Base-by-base conservation (phyloP, 768 basidiomycete genomes). In the Leccinum imitatum region DNA sequence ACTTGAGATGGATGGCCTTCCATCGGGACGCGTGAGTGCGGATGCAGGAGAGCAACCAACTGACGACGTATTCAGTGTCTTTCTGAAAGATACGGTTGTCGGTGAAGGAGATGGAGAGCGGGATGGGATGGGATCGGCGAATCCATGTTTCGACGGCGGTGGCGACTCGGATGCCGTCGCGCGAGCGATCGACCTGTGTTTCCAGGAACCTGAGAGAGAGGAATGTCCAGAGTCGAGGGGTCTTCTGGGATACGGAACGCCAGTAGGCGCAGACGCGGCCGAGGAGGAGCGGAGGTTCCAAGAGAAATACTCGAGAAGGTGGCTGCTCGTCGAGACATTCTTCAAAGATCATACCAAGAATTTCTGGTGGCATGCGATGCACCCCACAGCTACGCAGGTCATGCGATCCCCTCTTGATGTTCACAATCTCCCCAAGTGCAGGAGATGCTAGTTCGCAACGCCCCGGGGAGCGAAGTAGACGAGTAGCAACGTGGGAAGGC, bases 321-420 rank as follows among this genome's bases (percentile, higher is more conserved):
- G 52, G 39, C 1, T 41, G 41, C 30, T 37, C 51, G 37, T 61
- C 55, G 17, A 70, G 51, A 37, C 63, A 71, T 19, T 50, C 47
- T 58, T 71, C 68, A 37, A 71, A 71, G 6, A 71, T 66, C 25
- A 64, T 62, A 15, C 64, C 62, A 2, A 80, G 64, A 82, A 85
- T 73, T 73, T 85, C 66, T 1, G 70, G 70, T 4, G 70, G 70
- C 21, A 72, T 59, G 13, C 64, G 56, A 21, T 63, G 56, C 6
- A 56, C 39, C 15, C 59, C 50, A 51, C 59, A 33, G 13, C 23
- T 35, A 9, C 21, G 37, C n/a, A 56, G 17, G 15, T 6, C 8
- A 15, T 52, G 25, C 3, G 41, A 41, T 31, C 19, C 6, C 30
- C 13, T 59, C 37, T 19, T 25, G 31, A 50, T 19, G 17, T 52